These are phyloP conservation scores for Allium cepa DNA, from an alignment of 106 monocot genomes.

Conservation along the genomic window DNA sequence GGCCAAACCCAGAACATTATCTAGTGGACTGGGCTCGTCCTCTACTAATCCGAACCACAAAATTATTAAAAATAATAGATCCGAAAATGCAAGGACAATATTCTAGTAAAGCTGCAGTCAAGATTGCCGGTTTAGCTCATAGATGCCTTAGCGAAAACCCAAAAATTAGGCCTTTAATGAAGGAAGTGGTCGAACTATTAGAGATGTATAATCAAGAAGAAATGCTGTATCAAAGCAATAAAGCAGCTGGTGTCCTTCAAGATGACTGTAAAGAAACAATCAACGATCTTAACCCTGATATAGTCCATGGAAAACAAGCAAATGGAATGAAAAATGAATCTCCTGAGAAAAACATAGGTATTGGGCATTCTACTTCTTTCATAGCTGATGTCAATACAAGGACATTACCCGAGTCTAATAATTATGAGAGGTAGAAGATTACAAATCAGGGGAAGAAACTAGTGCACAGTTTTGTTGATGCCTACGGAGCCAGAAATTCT, in stretches of 20 bases:
- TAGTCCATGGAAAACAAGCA: neutral
- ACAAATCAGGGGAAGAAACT: neutral
- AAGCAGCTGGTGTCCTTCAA: conserved; percentile 2
- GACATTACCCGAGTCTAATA: neutral
- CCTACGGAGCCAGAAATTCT: neutral
- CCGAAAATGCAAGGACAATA: conserved; percentile 63
- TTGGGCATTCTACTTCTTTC: neutral
- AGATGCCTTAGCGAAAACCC: conserved; percentile 58
- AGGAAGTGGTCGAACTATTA: conserved; percentile 33
- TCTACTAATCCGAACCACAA: conserved; percentile 35
- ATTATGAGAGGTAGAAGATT: neutral
- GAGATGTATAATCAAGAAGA: conserved; percentile 15
- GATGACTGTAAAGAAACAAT: neutral
- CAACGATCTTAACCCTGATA: neutral
- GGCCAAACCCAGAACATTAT: conserved; percentile 37
- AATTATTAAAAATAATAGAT: conserved; percentile 48
- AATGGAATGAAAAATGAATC: neutral
- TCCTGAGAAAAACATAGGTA: neutral
- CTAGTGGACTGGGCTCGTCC: conserved; percentile 64
- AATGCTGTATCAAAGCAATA: neutral
- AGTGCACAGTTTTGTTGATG: neutral
- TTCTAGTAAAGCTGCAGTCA: conserved; percentile 18
- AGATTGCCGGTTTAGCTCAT: conserved; percentile 38
- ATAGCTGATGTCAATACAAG: neutral
- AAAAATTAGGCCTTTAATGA: conserved; percentile 51